Percentiles rank a stretch among this genome's conserved stretches.
phyloP scores from a whole-genome alignment of 2,329 filamentous ascomycete genomes.

The Periconia digitata region DNA sequence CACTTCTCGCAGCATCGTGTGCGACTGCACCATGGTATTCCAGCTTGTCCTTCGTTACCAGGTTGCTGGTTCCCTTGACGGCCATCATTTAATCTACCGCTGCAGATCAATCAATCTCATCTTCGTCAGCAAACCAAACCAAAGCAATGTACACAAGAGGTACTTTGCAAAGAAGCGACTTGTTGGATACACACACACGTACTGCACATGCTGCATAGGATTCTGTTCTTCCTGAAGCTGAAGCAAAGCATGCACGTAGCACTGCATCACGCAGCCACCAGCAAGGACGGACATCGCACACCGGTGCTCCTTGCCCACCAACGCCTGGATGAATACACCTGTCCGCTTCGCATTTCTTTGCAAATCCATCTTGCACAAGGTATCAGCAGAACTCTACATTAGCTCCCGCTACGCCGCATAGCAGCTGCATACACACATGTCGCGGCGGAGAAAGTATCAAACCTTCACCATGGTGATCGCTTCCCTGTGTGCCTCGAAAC shows the following conservation, averaged over 20 bases:
- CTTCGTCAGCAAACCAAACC: no score
- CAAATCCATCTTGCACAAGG: neutral
- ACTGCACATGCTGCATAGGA: neutral
- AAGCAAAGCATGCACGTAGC: conserved; percentile 6
- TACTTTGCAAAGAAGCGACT: no score
- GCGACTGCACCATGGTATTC: conserved; percentile 6
- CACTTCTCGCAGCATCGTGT: neutral
- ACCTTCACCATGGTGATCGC: neutral
- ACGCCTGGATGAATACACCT: neutral
- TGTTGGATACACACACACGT: no score
- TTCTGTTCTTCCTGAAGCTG: neutral
- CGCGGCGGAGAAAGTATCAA: neutral
- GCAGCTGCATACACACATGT: neutral
- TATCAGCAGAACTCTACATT: neutral
- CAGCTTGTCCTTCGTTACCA: conserved; percentile 8
- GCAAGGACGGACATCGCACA: no score
- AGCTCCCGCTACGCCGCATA: neutral
- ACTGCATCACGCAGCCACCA: conserved; percentile 7
- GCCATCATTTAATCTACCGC: conserved; percentile 8
- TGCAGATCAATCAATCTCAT: conserved; percentile 17
- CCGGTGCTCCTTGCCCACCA: no score
- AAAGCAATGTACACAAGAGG: conserved; percentile 1
- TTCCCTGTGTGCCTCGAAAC: no score
- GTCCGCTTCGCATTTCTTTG: neutral
- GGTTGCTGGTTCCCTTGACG: conserved; percentile 14